phyloP scores from a whole-genome alignment of 176 grass and related monocot genomes.

The Cenchrus purpureus region DNA sequence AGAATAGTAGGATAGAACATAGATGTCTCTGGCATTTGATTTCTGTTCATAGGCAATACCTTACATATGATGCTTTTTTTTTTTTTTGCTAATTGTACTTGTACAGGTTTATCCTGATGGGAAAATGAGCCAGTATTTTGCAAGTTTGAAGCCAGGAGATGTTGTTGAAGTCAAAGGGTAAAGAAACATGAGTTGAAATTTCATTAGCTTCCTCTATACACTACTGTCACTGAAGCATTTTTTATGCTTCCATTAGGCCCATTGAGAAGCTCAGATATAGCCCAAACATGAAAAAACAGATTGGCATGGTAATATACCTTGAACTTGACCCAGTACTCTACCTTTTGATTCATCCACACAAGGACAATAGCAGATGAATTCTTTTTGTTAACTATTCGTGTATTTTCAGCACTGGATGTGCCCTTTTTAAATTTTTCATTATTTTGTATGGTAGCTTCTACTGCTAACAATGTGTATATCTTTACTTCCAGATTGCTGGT shows the following conservation, averaged over 20 bases:
- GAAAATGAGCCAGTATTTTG: slow-evolving; percentile 96
- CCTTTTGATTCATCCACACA: neutral
- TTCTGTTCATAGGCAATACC: slow-evolving; percentile 5
- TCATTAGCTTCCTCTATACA: neutral
- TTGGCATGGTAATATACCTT: slow-evolving; percentile 83
- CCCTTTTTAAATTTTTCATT: neutral
- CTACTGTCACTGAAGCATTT: slow-evolving; percentile 31
- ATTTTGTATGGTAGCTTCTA: neutral
- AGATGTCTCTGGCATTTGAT: slow-evolving; percentile 13
- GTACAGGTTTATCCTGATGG: slow-evolving; percentile 91
- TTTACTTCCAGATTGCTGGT: slow-evolving; percentile 78
- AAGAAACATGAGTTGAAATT: slow-evolving; percentile 4
- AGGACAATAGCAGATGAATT: neutral
- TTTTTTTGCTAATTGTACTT: slow-evolving; percentile 33
- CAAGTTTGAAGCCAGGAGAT: slow-evolving; percentile 91
- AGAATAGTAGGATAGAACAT: neutral
- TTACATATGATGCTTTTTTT: neutral
- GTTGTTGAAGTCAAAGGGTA: slow-evolving; percentile 97
- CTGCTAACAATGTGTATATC: slow-evolving; percentile 10
- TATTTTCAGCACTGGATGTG: neutral
- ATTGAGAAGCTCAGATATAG: slow-evolving; percentile 98
- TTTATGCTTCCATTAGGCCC: slow-evolving; percentile 59
- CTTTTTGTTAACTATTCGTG: neutral
- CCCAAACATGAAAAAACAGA: slow-evolving; percentile 97
- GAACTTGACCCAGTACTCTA: neutral